These are phyloP conservation scores for Xerocomellus dryophilus DNA, from an alignment of 768 basidiomycete genomes.

Conservation along the genomic window DNA sequence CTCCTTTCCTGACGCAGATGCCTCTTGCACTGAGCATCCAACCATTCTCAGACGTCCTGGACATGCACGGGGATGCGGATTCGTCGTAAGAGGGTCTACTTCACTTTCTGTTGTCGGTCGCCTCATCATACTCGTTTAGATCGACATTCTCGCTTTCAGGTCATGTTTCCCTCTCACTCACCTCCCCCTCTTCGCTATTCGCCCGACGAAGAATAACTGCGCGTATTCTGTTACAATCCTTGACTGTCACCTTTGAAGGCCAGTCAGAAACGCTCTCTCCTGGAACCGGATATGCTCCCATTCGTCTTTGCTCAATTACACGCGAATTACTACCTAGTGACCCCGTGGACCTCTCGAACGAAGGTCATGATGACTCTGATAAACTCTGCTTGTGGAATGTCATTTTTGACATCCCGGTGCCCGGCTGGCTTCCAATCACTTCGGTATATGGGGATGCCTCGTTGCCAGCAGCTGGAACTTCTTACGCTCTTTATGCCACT, in stretches of 20 bases:
- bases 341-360: conserved; percentile 60
- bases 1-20: conserved; percentile 44
- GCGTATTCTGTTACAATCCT: conserved; percentile 60
- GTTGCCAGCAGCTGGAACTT: conserved; percentile 50
- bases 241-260: conserved; percentile 80
- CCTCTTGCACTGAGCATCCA: conserved; percentile 62
- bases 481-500: conserved; percentile 65
- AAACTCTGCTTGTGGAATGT: conserved; percentile 67
- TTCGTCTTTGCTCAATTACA: conserved; percentile 65
- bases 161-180: conserved; percentile 63
- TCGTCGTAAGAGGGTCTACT: conserved; percentile 45
- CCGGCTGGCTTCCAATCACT: conserved; percentile 83
- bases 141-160: conserved; percentile 88
- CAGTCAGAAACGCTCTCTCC: conserved; percentile 73
- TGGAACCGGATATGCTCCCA: conserved; percentile 60
- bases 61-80: conserved; percentile 72
- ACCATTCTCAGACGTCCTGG: conserved; percentile 53
- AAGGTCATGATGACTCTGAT: conserved; percentile 55
- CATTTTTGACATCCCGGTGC: conserved; percentile 78
- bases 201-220: conserved; percentile 46
- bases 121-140: conserved; percentile 39
- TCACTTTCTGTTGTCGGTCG: not conserved
- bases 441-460: conserved; percentile 43
- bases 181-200: conserved; percentile 56
- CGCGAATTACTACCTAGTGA: conserved; percentile 52